phyloP scores from a whole-genome alignment of 169 alveolate species.

The Plasmodium gaboni region DNA sequence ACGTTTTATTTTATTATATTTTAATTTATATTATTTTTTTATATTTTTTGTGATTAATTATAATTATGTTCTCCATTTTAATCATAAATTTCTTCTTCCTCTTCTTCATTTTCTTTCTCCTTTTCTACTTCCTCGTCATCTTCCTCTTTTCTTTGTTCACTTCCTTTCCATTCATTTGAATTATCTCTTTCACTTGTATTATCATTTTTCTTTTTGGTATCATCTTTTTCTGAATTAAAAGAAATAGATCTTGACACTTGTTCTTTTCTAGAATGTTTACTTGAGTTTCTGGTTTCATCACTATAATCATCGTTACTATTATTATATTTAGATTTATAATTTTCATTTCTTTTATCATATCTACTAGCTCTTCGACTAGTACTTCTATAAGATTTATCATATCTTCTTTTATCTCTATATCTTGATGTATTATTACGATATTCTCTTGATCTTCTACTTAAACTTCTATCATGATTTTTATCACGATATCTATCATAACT shows the following conservation, averaged over 20 bases:
- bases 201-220: constrained; percentile 41
- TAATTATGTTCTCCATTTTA: too few species aligned
- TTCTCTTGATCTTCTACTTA: constrained; percentile 36
- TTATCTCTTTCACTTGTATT: constrained; percentile 40
- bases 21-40: too few species aligned
- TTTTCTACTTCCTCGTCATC: too few species aligned
- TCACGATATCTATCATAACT: constrained; percentile 29
- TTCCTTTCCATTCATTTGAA: constrained; percentile 62
- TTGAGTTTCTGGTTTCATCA: constrained; percentile 68
- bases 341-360: constrained; percentile 34
- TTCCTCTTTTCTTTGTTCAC: constrained; percentile 22
- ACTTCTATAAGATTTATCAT: constrained; percentile 54
- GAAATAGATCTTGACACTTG: constrained; percentile 55
- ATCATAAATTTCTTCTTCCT: too few species aligned
- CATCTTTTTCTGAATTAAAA: constrained; percentile 64
- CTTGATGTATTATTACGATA: constrained; percentile 46
- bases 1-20: too few species aligned
- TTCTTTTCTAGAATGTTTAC: constrained; percentile 49
- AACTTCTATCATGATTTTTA: constrained; percentile 41
- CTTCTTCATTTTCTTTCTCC: too few species aligned
- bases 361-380: constrained; percentile 53
- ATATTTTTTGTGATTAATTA: too few species aligned
- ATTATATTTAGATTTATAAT: constrained; percentile 55
- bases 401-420: constrained; percentile 48
- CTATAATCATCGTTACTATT: constrained; percentile 58